Base-by-base conservation (phyloP, 495 filamentous ascomycete species). In the Penicillium verhagenii region DNA sequence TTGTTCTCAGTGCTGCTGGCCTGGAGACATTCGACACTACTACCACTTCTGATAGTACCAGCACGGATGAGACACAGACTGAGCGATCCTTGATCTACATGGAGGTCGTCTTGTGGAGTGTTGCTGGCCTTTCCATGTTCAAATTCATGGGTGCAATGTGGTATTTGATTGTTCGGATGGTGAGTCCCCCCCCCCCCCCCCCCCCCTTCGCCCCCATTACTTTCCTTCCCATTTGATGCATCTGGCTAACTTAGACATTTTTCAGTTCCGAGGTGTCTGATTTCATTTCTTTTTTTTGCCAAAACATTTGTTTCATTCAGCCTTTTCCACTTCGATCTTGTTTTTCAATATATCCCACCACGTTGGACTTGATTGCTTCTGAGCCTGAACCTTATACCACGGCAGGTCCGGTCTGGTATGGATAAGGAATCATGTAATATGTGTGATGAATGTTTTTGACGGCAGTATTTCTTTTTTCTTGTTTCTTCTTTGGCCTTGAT, bases 111-210 rank as follows among this genome's bases (percentile, higher is more conserved):
- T 72, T 99, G 46, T 97, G 92, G 91, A 87, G 81, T 69, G 95
- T 99, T 33, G 95, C 95, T 0, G 95, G 76, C 2, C 67, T 97
- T 48, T 89, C 84, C 3, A 83, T 86, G 18, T 92, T 99, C 70
- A 91, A 95, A 68, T 97, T 97, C 63, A 67, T 92, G 28, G 95
- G 95, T 8, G 90, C 89, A 0, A 73, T 91, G 68, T 99, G 95
- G 95, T 99, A 95, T 71, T 85, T 97, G 80, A 79, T 97, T 63
- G 86, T 96, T 53, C 80, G 94, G 61, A 82, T 96, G 85, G 93
- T 69, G 40, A 60, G 65, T 60, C 43, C 10, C 14, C 9, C 26
- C 42, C 13, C 10, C 10, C 23, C 8, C 23, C 4, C n/a, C n/a
- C n/a, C n/a, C n/a, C n/a, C n/a, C n/a, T n/a, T n/a, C n/a, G n/a